These are phyloP conservation scores for Penicillium silybi DNA, from an alignment of 495 filamentous ascomycete species.

Conservation along the genomic window DNA sequence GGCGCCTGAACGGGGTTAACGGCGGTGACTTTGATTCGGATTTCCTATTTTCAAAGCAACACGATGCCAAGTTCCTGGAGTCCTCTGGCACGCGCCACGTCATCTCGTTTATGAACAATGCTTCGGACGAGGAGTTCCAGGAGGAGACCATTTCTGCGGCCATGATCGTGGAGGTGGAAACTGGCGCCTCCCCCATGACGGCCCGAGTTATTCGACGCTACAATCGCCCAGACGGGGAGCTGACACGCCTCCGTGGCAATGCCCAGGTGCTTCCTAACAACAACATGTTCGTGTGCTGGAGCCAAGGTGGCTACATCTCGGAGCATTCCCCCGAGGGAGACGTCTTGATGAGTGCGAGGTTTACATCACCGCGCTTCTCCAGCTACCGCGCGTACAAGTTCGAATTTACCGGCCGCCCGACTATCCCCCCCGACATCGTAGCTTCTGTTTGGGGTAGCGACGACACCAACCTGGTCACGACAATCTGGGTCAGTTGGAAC, in stretches of 20 bases:
- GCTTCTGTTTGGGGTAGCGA: slow-evolving; percentile 28
- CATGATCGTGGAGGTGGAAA: slow-evolving; percentile 49
- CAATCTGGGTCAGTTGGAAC: slow-evolving; percentile 43
- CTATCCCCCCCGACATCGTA: slow-evolving; percentile 22
- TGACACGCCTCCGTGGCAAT: slow-evolving; percentile 54
- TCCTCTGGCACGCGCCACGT: slow-evolving; percentile 38
- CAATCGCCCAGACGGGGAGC: slow-evolving; percentile 36
- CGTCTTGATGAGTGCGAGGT: slow-evolving; percentile 34
- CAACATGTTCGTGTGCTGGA: slow-evolving; percentile 57
- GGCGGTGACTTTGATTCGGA: slow-evolving; percentile 36
- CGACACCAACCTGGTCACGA: slow-evolving; percentile 28
- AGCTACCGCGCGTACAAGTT: slow-evolving; percentile 35
- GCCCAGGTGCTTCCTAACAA: slow-evolving; percentile 49
- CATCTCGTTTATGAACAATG: slow-evolving; percentile 53
- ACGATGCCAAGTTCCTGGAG: slow-evolving; percentile 52
- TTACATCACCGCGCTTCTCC: slow-evolving; percentile 24
- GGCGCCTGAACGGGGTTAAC: slow-evolving; percentile 49
- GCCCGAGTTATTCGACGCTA: slow-evolving; percentile 39
- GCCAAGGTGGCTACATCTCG: slow-evolving; percentile 46
- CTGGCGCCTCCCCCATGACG: slow-evolving; percentile 38
- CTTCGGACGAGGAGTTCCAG: slow-evolving; percentile 39
- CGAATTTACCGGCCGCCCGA: slow-evolving; percentile 29
- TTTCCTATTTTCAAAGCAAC: slow-evolving; percentile 57
- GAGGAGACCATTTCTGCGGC: slow-evolving; percentile 46
- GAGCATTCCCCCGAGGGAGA: slow-evolving; percentile 49